Conservation (phyloP, 306 rosid species). For the Trifolium dubium region DNA sequence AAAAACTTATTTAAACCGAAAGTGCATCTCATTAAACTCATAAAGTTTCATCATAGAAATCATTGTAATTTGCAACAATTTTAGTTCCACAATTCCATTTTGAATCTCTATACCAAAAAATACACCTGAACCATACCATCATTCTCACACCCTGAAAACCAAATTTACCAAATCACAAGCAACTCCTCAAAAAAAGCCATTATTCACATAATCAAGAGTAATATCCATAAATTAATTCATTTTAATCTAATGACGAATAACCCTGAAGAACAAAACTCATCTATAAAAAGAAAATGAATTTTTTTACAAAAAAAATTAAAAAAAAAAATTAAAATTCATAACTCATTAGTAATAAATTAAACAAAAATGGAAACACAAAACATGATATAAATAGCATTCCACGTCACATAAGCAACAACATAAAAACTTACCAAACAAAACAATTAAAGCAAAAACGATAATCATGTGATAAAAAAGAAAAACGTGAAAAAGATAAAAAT, state of each 20-base stretch:
- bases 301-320: neutral
- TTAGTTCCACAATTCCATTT: slow-evolving; percentile 1
- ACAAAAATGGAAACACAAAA: slow-evolving; percentile 46
- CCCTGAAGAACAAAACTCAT: slow-evolving; percentile 10
- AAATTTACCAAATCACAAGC: slow-evolving; percentile 2
- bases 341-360: slow-evolving; percentile 17
- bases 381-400: slow-evolving; percentile 35
- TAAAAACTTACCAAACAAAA: slow-evolving; percentile 22
- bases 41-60: neutral
- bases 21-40: no score
- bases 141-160: neutral
- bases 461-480: slow-evolving; percentile 36
- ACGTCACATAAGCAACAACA: slow-evolving; percentile 37
- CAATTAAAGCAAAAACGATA: slow-evolving; percentile 40
- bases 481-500: slow-evolving; percentile 13
- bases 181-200: neutral
- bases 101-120: slow-evolving; percentile 16
- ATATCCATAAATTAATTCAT: neutral
- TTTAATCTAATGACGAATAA: neutral
- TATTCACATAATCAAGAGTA: slow-evolving; percentile 2
- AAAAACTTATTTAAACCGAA: no score
- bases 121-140: slow-evolving; percentile 16
- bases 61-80: neutral
- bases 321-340: neutral
- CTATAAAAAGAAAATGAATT: neutral